These are phyloP conservation scores for Fusarium penzigii DNA, from an alignment of 2,329 filamentous ascomycete genomes.

Conservation along the genomic window DNA sequence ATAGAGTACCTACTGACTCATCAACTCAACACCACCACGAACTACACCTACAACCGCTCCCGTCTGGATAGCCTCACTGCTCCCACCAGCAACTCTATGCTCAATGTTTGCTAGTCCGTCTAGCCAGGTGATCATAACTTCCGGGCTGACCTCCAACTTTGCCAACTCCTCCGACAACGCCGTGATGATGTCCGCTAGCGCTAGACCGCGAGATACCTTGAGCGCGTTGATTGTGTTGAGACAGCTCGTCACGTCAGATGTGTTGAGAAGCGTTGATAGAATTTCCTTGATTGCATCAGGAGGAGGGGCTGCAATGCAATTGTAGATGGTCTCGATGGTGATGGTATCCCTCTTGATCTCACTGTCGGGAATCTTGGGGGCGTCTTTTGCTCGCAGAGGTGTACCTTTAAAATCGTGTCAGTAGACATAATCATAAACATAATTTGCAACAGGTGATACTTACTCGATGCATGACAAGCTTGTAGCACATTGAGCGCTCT, in stretches of 20 bases:
- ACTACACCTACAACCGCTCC: constrained; percentile 90
- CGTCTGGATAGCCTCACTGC: constrained; percentile 85
- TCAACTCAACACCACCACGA: constrained; percentile 79
- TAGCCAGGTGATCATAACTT: constrained; percentile 89
- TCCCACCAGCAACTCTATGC: constrained; percentile 84
- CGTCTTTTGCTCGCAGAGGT: constrained; percentile 63
- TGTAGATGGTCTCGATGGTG: constrained; percentile 94
- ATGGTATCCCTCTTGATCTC: constrained; percentile 72
- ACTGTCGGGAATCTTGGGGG: constrained; percentile 60
- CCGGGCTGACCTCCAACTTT: constrained; percentile 79
- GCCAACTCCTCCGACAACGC: constrained; percentile 80
- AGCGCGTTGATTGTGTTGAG: constrained; percentile 84
- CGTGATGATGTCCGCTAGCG: constrained; percentile 90
- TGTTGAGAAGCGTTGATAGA: constrained; percentile 77
- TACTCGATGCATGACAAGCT: constrained; percentile 92
- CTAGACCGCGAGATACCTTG: constrained; percentile 82
- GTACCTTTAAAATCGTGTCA: constrained; percentile 51
- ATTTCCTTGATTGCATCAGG: constrained; percentile 87
- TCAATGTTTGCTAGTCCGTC: constrained; percentile 91
- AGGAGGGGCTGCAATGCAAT: constrained; percentile 93
- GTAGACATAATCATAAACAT: too few species aligned
- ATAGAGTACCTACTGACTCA: constrained; percentile 40
- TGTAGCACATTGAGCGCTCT: constrained; percentile 92
- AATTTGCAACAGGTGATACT: constrained; percentile 28
- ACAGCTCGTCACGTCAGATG: constrained; percentile 85